These are phyloP conservation scores for Maudiozyma bulderi DNA, from an alignment of 805 yeast genomes.

Conservation along the genomic window DNA sequence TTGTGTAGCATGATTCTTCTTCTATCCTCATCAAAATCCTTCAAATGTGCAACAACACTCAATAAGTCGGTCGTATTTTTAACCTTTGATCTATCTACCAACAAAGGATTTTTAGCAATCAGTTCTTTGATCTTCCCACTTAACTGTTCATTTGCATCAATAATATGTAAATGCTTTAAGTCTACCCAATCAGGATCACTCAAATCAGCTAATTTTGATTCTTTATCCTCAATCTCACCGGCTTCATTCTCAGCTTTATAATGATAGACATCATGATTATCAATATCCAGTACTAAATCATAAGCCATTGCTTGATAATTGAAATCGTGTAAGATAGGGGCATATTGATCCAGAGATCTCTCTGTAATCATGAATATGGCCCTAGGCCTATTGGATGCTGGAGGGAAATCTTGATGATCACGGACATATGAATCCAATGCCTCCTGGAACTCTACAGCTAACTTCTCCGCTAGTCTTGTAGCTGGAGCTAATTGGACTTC, in stretches of 20 bases:
- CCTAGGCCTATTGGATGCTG: conserved; percentile 48
- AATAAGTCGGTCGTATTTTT: conserved; percentile 61
- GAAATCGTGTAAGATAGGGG: conserved; percentile 84
- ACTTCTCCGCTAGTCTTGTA: conserved; percentile 49
- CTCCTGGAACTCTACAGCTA: conserved; percentile 64
- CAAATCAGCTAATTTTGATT: conserved; percentile 43
- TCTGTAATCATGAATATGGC: conserved; percentile 71
- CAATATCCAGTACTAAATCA: conserved; percentile 49
- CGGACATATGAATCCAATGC: conserved; percentile 71
- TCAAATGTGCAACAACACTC: conserved; percentile 62
- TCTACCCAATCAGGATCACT: conserved; percentile 62
- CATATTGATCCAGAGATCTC: conserved; percentile 70
- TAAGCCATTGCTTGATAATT: conserved; percentile 86
- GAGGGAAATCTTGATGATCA: conserved; percentile 52
- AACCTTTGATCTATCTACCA: conserved; percentile 59
- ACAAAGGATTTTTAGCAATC: conserved; percentile 61
- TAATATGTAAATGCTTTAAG: conserved; percentile 64
- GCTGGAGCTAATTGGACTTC: conserved; percentile 43
- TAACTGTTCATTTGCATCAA: conserved; percentile 59
- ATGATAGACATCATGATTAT: conserved; percentile 36
- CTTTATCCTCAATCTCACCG: conserved; percentile 35
- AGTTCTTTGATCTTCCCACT: conserved; percentile 52
- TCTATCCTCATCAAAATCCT: conserved; percentile 60
- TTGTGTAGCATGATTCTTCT: conserved; percentile 51
- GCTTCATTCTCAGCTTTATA: conserved; percentile 49